Conservation (phyloP, 23 red algal genomes). For the Pyropia haitanensis region DNA sequence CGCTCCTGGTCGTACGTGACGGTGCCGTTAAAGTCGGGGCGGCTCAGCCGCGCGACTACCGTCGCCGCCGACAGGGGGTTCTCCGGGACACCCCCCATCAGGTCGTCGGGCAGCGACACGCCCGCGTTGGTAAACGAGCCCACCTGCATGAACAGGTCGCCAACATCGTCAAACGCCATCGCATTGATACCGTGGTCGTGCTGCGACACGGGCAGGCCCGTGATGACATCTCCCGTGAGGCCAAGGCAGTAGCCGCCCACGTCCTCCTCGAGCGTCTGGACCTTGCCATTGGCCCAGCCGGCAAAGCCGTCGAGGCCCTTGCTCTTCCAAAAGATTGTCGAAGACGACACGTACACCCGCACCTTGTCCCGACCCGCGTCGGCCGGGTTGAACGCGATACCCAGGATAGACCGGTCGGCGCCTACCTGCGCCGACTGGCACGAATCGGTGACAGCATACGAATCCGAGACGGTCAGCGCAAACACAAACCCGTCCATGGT, state of each 20-base stretch:
- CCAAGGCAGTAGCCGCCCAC: conserved; percentile 21
- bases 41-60: background rate
- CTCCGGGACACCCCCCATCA: conserved; percentile 22
- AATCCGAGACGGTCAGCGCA: conserved; percentile 20
- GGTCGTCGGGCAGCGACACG: conserved; percentile 5
- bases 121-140: conserved; percentile 49
- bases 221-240: conserved; percentile 10
- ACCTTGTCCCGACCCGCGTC: no score
- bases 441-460: conserved; percentile 19
- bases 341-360: conserved; percentile 20
- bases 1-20: conserved; percentile 26
- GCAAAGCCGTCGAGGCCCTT: conserved; percentile 24
- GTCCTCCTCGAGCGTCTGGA: conserved; percentile 24
- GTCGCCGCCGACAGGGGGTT: conserved; percentile 11
- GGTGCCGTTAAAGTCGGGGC: conserved; percentile 19
- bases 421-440: conserved; percentile 18
- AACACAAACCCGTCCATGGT: conserved; percentile 36
- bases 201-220: conserved; percentile 24
- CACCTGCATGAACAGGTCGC: conserved; percentile 37
- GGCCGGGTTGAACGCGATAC: conserved; percentile 40
- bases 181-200: conserved; percentile 54
- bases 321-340: conserved; percentile 25
- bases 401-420: conserved; percentile 23
- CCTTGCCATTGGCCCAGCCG: conserved; percentile 48
- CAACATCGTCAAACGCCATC: conserved; percentile 43